phyloP scores from a whole-genome alignment of 371 early-diverging fungal species.

The Circinella minor region DNA sequence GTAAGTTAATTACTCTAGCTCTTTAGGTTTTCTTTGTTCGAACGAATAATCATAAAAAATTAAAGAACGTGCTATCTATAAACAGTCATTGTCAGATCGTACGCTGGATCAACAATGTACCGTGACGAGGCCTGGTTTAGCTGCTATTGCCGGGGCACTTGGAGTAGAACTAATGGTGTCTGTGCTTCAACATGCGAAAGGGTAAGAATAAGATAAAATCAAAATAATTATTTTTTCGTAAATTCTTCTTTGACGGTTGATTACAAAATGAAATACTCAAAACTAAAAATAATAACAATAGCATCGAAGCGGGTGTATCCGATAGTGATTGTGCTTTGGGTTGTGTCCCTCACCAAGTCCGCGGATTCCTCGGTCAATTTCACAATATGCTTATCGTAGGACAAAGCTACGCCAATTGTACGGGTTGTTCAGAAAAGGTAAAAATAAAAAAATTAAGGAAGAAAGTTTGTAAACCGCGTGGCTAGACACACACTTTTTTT shows the following conservation, averaged over 20 bases:
- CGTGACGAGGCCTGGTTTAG: constrained; percentile 94
- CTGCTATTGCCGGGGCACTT: constrained; percentile 84
- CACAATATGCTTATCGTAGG: constrained; percentile 86
- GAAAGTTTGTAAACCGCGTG: not conserved
- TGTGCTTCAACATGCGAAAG: constrained; percentile 81
- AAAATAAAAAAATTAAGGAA: not conserved
- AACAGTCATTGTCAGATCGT: constrained; percentile 87
- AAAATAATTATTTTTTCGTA: not conserved
- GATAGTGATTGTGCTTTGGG: constrained; percentile 58
- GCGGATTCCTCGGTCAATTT: constrained; percentile 89
- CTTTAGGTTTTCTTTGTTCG: no score
- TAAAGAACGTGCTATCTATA: not conserved
- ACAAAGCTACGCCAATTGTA: constrained; percentile 85
- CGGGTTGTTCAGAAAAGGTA: constrained; percentile 85
- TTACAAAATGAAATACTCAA: not conserved
- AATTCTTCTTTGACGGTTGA: not conserved
- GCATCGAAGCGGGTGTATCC: constrained; percentile 28
- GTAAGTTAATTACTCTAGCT: constrained; percentile 44
- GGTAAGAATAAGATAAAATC: constrained; percentile 45
- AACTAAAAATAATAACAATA: constrained; percentile 1
- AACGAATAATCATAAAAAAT: no score
- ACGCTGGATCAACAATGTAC: constrained; percentile 98
- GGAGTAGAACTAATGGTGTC: constrained; percentile 93
- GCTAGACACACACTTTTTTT: not conserved
- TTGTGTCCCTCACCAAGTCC: constrained; percentile 88